A percentile compares a stretch with the other conserved stretches of the same genome.
These are phyloP conservation scores for Fonsecaea pugnacius DNA, from an alignment of 2,329 filamentous ascomycete species.

Conservation along the genomic window DNA sequence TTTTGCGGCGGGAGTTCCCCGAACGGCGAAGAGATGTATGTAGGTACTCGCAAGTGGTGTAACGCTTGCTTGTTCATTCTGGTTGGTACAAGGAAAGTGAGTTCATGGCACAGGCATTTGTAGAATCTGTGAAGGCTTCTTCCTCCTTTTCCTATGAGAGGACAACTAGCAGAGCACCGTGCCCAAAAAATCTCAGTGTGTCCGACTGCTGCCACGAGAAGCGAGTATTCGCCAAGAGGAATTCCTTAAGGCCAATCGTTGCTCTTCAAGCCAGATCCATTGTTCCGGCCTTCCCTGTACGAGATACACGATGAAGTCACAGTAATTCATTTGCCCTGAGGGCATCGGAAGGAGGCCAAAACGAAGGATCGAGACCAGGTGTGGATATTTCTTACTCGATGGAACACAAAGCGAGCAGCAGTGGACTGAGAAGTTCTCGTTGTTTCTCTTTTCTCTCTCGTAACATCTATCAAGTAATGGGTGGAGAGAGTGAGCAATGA, in stretches of 20 bases:
- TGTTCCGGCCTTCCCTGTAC: background rate
- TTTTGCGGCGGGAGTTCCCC: background rate
- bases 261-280: background rate
- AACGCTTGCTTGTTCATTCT: background rate
- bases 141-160: background rate
- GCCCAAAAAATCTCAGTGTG: background rate
- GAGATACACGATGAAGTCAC: background rate
- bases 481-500: background rate
- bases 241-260: background rate
- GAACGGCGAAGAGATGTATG: background rate
- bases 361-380: background rate
- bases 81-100: background rate
- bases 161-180: background rate
- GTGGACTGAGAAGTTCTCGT: background rate
- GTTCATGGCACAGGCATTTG: background rate
- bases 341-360: background rate
- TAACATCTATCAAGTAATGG: constrained; percentile 8
- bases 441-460: constrained; percentile 7
- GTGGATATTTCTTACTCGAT: constrained; percentile 6
- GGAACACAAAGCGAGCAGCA: background rate
- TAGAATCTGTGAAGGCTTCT: background rate
- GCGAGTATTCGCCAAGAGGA: background rate
- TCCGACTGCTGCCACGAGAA: background rate
- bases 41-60: background rate
- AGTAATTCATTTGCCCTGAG: background rate